A percentile compares a stretch with the other conserved stretches of the same genome.
Evolutionary conservation across 2,329 filamentous ascomycete genomes (phyloP).

Genomic region (Diaporthe helianthi): DNA sequence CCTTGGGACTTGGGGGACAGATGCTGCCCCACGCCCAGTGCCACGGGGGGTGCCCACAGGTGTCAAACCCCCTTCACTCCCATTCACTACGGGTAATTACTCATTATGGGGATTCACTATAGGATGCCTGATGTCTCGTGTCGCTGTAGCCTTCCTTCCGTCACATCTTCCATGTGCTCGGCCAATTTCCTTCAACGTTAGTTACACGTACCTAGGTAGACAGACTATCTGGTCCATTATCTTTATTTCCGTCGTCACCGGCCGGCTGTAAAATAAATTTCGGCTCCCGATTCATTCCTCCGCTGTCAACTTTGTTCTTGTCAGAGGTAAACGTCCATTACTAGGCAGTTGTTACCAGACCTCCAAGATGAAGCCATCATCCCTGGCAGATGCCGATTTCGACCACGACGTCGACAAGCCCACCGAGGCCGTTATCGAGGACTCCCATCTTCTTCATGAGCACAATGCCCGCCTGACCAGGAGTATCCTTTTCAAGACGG

Average conservation of each 20-base stretch:
- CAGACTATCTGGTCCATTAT: not conserved
- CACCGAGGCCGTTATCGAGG: slow-evolving; percentile 36
- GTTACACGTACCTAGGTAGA: not conserved
- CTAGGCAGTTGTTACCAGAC: too few relatives aligned
- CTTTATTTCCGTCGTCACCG: not conserved
- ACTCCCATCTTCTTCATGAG: slow-evolving; percentile 31
- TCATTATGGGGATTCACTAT: too few relatives aligned
- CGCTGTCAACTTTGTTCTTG: not conserved
- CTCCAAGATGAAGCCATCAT: slow-evolving; percentile 15
- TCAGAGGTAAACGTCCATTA: not conserved
- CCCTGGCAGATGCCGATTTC: slow-evolving; percentile 15
- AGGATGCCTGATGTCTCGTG: not conserved
- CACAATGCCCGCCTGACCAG: slow-evolving; percentile 37
- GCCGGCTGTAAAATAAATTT: not conserved
- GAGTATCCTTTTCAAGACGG: slow-evolving; percentile 42
- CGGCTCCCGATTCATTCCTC: not conserved
- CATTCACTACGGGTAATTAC: too few relatives aligned
- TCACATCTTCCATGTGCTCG: not conserved
- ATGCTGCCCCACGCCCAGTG: not conserved
- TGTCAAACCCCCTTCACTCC: not conserved
- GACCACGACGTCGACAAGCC: slow-evolving; percentile 33
- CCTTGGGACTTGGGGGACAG: not conserved
- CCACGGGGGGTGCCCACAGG: too few relatives aligned
- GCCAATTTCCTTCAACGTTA: not conserved
- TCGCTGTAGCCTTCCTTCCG: not conserved